Evolutionary conservation across 2,329 filamentous ascomycete species (phyloP).

Genomic region (Colletotrichum shisoi): DNA sequence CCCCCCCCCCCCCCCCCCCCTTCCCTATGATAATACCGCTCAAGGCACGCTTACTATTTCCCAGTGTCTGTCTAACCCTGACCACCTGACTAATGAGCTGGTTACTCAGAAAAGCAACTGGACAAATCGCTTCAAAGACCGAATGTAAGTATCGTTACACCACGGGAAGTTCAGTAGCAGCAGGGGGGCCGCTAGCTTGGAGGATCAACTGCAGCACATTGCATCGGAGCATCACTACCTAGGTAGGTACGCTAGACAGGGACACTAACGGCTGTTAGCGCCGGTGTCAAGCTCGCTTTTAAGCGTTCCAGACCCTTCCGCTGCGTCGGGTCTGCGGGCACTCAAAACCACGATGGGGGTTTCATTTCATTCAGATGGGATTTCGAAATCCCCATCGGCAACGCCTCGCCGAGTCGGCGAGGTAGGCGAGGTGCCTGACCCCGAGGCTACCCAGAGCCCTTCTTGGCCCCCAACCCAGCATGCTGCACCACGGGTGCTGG

Average conservation of each 20-base stretch:
- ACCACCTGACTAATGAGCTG: constrained; percentile 15
- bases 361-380: not conserved
- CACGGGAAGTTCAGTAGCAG: not conserved
- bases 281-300: constrained; percentile 1
- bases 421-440: not conserved
- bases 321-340: not conserved
- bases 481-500: not conserved
- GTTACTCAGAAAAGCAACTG: constrained; percentile 11
- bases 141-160: too few species aligned
- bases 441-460: not conserved
- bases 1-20: not conserved
- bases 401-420: not conserved
- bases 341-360: not conserved
- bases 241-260: not conserved
- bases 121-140: not conserved
- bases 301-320: not conserved
- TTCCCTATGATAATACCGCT: too few species aligned
- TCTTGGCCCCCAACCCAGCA: not conserved
- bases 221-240: not conserved
- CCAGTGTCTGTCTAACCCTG: not conserved
- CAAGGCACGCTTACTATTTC: too few species aligned
- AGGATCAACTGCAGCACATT: not conserved
- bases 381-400: not conserved
- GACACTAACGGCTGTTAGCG: not conserved
- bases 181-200: not conserved